These are phyloP conservation scores for Gaultheria prostrata DNA, from an alignment of 148 eudicot species.

Conservation along the genomic window DNA sequence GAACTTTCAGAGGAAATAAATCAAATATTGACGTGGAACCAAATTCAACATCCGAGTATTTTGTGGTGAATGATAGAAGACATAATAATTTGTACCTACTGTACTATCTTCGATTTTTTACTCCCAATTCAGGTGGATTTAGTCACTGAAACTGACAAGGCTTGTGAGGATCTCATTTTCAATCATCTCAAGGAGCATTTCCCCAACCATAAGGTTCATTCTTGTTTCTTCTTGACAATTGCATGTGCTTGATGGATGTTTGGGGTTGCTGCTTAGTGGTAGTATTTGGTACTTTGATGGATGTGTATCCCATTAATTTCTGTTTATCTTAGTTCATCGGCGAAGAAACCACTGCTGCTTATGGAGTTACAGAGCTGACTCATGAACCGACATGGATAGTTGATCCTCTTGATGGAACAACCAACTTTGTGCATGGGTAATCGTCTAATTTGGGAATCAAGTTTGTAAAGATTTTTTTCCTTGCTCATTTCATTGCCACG, in stretches of 20 bases:
- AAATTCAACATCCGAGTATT: not conserved
- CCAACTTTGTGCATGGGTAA: constrained; percentile 95
- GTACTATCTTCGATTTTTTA: not conserved
- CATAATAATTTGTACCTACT: not conserved
- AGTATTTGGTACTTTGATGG: not conserved
- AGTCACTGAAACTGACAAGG: constrained; percentile 98
- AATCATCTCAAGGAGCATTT: constrained; percentile 64
- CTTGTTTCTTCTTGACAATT: constrained; percentile 5
- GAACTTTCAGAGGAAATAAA: not conserved
- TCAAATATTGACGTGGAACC: not conserved
- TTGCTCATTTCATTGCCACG: not conserved
- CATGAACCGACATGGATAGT: constrained; percentile 98
- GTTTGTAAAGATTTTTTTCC: not conserved
- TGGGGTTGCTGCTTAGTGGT: not conserved
- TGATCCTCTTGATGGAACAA: constrained; percentile 95
- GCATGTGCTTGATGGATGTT: not conserved
- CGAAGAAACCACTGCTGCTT: constrained; percentile 92
- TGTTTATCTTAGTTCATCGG: constrained; percentile 68
- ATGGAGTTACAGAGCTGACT: constrained; percentile 75
- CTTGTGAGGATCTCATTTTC: constrained; percentile 91
- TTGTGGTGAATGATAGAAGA: not conserved
- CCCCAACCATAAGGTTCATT: constrained; percentile 72
- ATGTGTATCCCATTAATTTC: not conserved
- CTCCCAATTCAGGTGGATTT: constrained; percentile 71
- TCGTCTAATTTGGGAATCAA: constrained; percentile 3